Conservation (phyloP, 176 grass and related monocot species). For the Oryza glumipatula region DNA sequence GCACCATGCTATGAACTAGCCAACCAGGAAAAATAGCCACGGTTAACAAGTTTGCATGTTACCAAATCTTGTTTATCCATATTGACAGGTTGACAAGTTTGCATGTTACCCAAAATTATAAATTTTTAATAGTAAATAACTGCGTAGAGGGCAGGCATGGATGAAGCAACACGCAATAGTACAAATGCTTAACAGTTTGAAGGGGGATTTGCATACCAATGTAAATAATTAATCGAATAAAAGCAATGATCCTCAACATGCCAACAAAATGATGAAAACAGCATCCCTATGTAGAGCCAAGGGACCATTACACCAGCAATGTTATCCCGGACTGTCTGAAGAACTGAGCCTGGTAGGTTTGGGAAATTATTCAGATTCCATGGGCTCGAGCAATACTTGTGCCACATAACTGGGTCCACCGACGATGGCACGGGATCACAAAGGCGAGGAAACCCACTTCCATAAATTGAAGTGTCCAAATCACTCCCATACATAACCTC, state of each 20-base stretch:
- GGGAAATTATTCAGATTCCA: slow-evolving; percentile 98
- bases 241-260: slow-evolving; percentile 97
- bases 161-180: slow-evolving; percentile 19
- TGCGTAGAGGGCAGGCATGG: not conserved
- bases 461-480: slow-evolving; percentile 89
- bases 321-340: slow-evolving; percentile 77
- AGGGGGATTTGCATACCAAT: slow-evolving; percentile 60
- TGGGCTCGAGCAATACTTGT: slow-evolving; percentile 61
- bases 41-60: too few relatives aligned
- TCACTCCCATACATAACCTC: slow-evolving; percentile 97
- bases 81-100: slow-evolving; percentile 1
- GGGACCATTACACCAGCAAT: slow-evolving; percentile 96
- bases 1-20: not conserved
- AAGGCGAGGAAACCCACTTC: slow-evolving; percentile 85
- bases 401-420: slow-evolving; percentile 57
- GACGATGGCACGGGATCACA: slow-evolving; percentile 53
- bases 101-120: slow-evolving; percentile 13
- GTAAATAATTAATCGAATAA: slow-evolving; percentile 99
- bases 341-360: slow-evolving; percentile 88
- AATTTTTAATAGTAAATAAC: not conserved
- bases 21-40: too few relatives aligned
- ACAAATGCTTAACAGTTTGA: not conserved
- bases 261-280: slow-evolving; percentile 98
- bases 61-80: not conserved
- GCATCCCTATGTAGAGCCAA: slow-evolving; percentile 95